These are phyloP conservation scores for Eimeria maxima DNA, from an alignment of 169 alveolate genomes.

Conservation along the genomic window DNA sequence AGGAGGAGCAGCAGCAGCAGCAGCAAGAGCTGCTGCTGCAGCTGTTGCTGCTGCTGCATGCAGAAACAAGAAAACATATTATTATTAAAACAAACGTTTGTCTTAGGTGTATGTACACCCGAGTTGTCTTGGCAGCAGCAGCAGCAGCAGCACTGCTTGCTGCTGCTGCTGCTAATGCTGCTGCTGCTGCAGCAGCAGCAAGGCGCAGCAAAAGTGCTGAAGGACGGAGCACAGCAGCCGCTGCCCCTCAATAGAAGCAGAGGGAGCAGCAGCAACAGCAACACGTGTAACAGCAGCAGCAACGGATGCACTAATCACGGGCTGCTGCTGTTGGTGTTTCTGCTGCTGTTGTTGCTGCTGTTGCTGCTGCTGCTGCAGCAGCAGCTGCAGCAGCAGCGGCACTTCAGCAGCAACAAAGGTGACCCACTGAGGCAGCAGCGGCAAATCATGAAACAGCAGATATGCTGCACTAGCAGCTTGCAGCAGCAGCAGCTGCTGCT, in stretches of 20 bases:
- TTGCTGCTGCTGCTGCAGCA: constrained; percentile 44
- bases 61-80: too few relatives aligned
- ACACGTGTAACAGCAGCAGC: background rate
- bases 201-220: constrained; percentile 25
- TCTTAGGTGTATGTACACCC: too few relatives aligned
- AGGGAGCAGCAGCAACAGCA: constrained; percentile 14
- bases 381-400: background rate
- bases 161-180: constrained; percentile 41
- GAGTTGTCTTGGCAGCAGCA: background rate
- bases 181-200: constrained; percentile 59
- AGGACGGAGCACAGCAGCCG: constrained; percentile 38
- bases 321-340: constrained; percentile 16
- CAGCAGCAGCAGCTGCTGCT: constrained; percentile 12
- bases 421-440: too few relatives aligned
- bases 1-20: background rate
- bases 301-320: background rate
- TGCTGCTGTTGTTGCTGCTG: background rate
- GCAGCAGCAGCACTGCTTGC: background rate
- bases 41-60: too few relatives aligned
- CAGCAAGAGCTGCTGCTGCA: background rate
- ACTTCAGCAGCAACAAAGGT: background rate
- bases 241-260: constrained; percentile 44
- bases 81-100: too few relatives aligned
- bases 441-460: too few relatives aligned
- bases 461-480: constrained; percentile 29